A percentile compares a stretch with the other conserved stretches of the same genome.
phyloP scores from a whole-genome alignment of 73 alveolate species.

The Tetrahymena elliotti region DNA sequence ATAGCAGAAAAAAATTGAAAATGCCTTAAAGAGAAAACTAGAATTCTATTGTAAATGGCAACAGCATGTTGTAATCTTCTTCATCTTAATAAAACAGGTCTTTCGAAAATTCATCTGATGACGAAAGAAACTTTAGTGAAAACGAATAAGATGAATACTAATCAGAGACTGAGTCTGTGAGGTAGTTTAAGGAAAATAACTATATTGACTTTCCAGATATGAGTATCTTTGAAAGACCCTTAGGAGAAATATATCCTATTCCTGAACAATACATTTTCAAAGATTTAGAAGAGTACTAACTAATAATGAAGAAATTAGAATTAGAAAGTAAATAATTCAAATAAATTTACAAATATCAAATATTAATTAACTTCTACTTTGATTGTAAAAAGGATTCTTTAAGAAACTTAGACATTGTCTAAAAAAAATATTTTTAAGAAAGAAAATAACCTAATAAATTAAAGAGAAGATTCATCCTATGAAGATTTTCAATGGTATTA shows the following conservation, averaged over 20 bases:
- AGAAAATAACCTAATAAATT: not conserved
- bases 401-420: not conserved
- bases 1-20: too few species aligned
- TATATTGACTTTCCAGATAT: not conserved
- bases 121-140: too few species aligned
- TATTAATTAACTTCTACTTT: not conserved
- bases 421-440: not conserved
- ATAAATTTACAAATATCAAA: not conserved
- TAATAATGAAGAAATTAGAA: not conserved
- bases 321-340: not conserved
- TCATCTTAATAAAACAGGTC: not conserved
- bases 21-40: not conserved
- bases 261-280: not conserved
- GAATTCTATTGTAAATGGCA: too few species aligned
- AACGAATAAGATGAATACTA: not conserved
- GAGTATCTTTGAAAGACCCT: not conserved
- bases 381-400: not conserved
- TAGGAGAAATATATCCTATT: not conserved
- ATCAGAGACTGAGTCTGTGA: not conserved
- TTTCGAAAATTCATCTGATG: not conserved
- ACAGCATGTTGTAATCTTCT: not conserved
- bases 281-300: not conserved
- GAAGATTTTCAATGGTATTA: not conserved
- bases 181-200: too few species aligned
- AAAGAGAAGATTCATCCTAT: not conserved